A percentile compares a stretch with the other conserved stretches of the same genome.
Conservation (phyloP, 1,139 yeast species). For the Zygosaccharomyces pseudobailii region DNA sequence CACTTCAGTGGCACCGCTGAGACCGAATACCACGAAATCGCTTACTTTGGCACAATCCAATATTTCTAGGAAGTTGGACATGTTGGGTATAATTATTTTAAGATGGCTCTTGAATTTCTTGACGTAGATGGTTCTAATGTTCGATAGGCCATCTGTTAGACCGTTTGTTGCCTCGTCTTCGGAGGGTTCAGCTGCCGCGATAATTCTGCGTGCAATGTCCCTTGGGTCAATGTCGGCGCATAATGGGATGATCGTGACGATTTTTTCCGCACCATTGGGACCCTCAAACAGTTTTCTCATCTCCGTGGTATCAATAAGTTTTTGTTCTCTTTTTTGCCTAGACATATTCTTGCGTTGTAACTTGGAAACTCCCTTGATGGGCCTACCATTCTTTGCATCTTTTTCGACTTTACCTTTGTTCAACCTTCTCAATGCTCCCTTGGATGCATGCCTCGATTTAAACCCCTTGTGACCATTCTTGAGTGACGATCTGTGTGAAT, state of each 20-base stretch:
- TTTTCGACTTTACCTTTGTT: slow-evolving; percentile 88
- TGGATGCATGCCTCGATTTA: slow-evolving; percentile 88
- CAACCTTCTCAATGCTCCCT: slow-evolving; percentile 74
- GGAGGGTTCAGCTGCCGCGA: slow-evolving; percentile 38
- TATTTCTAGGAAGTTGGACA: slow-evolving; percentile 58
- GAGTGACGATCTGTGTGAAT: slow-evolving; percentile 75
- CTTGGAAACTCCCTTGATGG: slow-evolving; percentile 50
- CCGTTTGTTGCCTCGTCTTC: slow-evolving; percentile 25
- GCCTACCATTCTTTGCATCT: slow-evolving; percentile 39
- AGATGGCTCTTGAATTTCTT: slow-evolving; percentile 69
- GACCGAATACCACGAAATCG: slow-evolving; percentile 80
- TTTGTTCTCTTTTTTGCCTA: slow-evolving; percentile 71
- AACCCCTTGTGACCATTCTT: slow-evolving; percentile 85
- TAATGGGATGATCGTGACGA: slow-evolving; percentile 74
- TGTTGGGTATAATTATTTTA: slow-evolving; percentile 72
- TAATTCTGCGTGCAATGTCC: slow-evolving; percentile 50
- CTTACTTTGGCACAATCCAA: slow-evolving; percentile 86
- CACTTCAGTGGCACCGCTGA: slow-evolving; percentile 82
- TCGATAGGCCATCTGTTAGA: slow-evolving; percentile 34
- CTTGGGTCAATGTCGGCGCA: slow-evolving; percentile 63
- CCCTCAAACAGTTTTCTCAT: slow-evolving; percentile 74
- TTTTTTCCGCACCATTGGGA: slow-evolving; percentile 70
- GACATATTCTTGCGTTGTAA: slow-evolving; percentile 73
- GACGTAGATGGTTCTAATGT: slow-evolving; percentile 39
- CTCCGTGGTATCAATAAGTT: slow-evolving; percentile 50